Base-by-base conservation (phyloP, 2,329 filamentous ascomycete species). In the Cytospora schulzeri region DNA sequence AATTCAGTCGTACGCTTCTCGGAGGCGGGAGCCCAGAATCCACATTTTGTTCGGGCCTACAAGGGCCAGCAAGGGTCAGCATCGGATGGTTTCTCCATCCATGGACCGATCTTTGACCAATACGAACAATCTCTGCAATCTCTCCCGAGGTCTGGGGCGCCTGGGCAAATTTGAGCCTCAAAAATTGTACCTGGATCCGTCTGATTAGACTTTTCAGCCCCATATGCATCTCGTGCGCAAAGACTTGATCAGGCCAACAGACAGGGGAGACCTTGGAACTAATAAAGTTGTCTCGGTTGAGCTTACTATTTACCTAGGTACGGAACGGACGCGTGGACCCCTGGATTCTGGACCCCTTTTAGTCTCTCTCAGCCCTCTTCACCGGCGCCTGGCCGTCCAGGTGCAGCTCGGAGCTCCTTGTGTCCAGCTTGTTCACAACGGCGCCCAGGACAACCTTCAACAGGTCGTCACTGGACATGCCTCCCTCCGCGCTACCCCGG, bases 371-470 rank as follows among this genome's bases (percentile, higher is more conserved):
- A 19, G 60, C 60, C 60, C 60, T 62, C 52, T 35, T 53, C 38
- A 62, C 38, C 38, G 54, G 60, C 1, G 60, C 60, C 3, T 35
- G 24, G 14, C 60, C 52, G 4, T 56, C 19, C 15, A 62, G 52
- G 1, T 35, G 52, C 63, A 66, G 24, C 38, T 64, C 63, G 9
- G 63, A 50, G 38, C 54, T 68, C 51, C 65, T 57, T 59, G 60
- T 48, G 57, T 68, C 67, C 51, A 67, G 62, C 67, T 68, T 67
- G 58, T 68, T 68, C 57, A 67, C 65, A 38, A 67, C 66, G 19
- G 66, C 66, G 56, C 70, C 67, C 33, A 68, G 65, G 56, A 68
- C 59, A 14, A 67, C 62, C 67, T 68, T 68, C 28, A 68, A 50
- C n/a, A 68, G 58, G 28, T 67, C 67, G 35, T 67, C 67, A 24